phyloP scores from a whole-genome alignment of 441 rosid species.

The Codiaeum variegatum region DNA sequence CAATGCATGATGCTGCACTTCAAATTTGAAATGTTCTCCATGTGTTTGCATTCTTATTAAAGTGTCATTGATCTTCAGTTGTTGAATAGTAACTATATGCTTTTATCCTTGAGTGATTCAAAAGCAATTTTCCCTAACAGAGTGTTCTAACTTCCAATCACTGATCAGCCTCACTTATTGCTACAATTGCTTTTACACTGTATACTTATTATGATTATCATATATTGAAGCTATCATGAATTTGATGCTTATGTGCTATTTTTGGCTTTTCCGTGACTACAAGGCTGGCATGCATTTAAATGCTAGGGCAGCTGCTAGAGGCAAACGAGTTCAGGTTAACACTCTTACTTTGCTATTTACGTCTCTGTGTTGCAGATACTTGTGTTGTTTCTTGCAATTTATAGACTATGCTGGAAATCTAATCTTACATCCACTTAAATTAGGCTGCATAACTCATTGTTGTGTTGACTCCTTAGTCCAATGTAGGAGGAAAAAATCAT shows the following conservation, averaged over 20 bases:
- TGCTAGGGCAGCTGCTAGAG: conserved; percentile 81
- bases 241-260: background rate
- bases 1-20: background rate
- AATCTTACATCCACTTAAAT: background rate
- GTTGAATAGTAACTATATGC: conserved; percentile 1
- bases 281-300: conserved; percentile 98
- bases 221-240: conserved; percentile 1
- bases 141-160: background rate
- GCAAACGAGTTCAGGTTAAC: conserved; percentile 88
- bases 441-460: conserved; percentile 18
- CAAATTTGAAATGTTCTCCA: background rate
- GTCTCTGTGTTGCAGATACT: background rate
- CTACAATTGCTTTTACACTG: background rate
- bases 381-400: background rate
- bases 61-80: background rate
- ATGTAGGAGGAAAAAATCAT: conserved; percentile 85
- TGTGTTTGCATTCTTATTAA: conserved; percentile 1
- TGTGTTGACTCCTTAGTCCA: conserved; percentile 43
- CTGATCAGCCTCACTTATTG: background rate
- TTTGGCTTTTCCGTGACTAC: conserved; percentile 7
- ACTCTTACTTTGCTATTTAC: conserved; percentile 5
- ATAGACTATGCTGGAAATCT: conserved; percentile 3
- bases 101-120: background rate
- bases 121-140: background rate
- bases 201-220: background rate